Evolutionary conservation across 345 rosid species (phyloP), one percentile per base, ranked within the genome.

Genomic region (Salix dunnii): DNA sequence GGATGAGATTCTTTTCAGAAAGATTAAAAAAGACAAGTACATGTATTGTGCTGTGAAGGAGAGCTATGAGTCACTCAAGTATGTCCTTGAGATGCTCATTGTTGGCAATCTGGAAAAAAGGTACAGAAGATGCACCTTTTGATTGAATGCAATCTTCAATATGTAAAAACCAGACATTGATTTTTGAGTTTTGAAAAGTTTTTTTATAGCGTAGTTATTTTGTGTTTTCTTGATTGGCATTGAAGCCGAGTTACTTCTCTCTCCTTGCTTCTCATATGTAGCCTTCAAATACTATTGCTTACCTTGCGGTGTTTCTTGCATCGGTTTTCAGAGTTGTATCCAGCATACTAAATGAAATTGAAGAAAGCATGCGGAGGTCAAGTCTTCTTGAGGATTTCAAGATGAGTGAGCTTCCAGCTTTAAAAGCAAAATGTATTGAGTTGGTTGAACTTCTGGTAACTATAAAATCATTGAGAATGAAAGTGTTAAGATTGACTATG

Each of bases 1-100:
- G 85, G 96, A 91, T 40, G 83, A 84, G 72, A 78, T 28, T 78
- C 99, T 95, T 64, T 81, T 82, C 74, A 83, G 86, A 81, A 95
- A 86, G 87, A 85, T 95, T 76, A 90, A 83, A 70, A 95, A 83
- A 77, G 99, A 95, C 80, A 87, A 88, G 85, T 90, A 89, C 88
- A 95, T 95, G 99, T 87, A 88, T 83, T 80, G 75, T 78, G 97
- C 97, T 67, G 90, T 90, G 58, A 91, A 80, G 82, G 99, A 95
- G 84, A 89, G 97, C 84, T 95, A 90, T 31, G 97, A 93, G 79
- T 91, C 96, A 72, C 76, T 93, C 82, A 91, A 90, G 88, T 82
- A 84, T 89, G 89, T 95, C 84, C 89, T 95, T 73, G 93, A 89
- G 77, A 81, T 89, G 85, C 97, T 95, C 81, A 84, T 93, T 71